These are phyloP conservation scores for Xanthoconium separans DNA, from an alignment of 1,284 basidiomycete species.

Conservation along the genomic window DNA sequence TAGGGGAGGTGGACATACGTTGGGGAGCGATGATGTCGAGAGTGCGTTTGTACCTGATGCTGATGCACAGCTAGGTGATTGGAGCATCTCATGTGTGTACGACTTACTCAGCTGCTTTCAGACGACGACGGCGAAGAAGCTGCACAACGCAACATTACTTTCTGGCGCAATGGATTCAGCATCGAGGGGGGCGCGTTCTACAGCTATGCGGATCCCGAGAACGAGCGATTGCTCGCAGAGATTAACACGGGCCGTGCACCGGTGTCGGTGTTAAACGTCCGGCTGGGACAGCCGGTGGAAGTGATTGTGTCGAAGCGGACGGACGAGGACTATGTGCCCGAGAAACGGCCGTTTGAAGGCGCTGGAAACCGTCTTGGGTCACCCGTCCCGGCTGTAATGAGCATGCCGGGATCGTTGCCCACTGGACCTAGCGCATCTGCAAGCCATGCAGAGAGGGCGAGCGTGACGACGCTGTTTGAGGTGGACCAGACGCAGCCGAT, in stretches of 20 bases:
- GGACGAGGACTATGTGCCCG: constrained; percentile 71
- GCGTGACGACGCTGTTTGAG: constrained; percentile 63
- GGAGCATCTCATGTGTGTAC: neutral
- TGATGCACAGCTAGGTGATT: constrained; percentile 35
- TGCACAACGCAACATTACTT: constrained; percentile 79
- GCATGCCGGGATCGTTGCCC: constrained; percentile 63
- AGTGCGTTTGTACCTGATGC: constrained; percentile 75
- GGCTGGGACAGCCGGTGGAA: constrained; percentile 82
- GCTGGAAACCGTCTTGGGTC: constrained; percentile 84
- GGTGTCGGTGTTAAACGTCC: constrained; percentile 74
- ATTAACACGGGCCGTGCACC: constrained; percentile 86
- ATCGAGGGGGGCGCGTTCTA: constrained; percentile 89
- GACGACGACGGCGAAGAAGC: constrained; percentile 56
- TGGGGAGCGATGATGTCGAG: constrained; percentile 86
- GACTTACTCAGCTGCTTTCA: constrained; percentile 1
- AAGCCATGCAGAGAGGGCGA: constrained; percentile 36
- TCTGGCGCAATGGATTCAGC: constrained; percentile 95
- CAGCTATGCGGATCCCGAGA: constrained; percentile 81
- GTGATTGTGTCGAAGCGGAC: constrained; percentile 78
- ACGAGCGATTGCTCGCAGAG: constrained; percentile 71
- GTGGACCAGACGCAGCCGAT: constrained; percentile 82
- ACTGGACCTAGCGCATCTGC: constrained; percentile 5
- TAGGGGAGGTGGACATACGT: constrained; percentile 73
- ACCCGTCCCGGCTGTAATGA: constrained; percentile 42
- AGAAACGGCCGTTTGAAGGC: constrained; percentile 64